A percentile compares a stretch with the other conserved stretches of the same genome.
Conservation (phyloP, 352 stramenopile species). For the Sclerospora graminicola region DNA sequence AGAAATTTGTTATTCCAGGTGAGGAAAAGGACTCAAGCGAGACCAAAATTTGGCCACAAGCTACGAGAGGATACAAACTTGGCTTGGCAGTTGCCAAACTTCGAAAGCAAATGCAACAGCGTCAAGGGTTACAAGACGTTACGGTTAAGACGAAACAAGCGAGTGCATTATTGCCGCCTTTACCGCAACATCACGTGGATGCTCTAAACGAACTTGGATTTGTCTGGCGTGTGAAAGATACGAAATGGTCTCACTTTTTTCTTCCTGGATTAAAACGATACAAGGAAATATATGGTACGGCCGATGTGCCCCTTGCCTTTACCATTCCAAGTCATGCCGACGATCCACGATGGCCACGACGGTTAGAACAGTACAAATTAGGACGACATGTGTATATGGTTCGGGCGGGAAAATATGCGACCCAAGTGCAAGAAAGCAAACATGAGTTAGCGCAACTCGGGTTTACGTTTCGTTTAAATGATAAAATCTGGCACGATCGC, state of each 20-base stretch:
- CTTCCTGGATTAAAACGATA: conserved; percentile 47
- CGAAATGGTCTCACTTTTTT: conserved; percentile 65
- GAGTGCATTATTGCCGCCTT: conserved; percentile 9
- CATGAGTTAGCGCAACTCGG: conserved; percentile 41
- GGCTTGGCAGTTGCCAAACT: conserved; percentile 85
- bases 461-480: conserved; percentile 50
- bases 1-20: conserved; percentile 83
- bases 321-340: conserved; percentile 28
- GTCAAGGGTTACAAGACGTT: conserved; percentile 7
- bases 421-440: conserved; percentile 25
- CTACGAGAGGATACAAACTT: conserved; percentile 75
- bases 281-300: conserved; percentile 45
- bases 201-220: conserved; percentile 87
- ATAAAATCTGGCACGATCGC: conserved; percentile 45
- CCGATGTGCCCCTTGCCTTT: conserved; percentile 53
- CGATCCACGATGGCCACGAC: conserved; percentile 32
- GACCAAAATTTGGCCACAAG: conserved; percentile 46
- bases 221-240: conserved; percentile 80
- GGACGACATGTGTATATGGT: conserved; percentile 65
- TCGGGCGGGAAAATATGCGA: conserved; percentile 43
- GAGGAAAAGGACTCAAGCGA: conserved; percentile 12
- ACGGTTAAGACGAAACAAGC: conserved; percentile 8
- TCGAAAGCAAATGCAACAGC: conserved; percentile 46
- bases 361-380: conserved; percentile 43
- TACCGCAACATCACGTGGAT: conserved; percentile 51